These are phyloP conservation scores for Allomyces macrogynus DNA, from an alignment of 192 early-diverging fungal genomes.

Conservation along the genomic window DNA sequence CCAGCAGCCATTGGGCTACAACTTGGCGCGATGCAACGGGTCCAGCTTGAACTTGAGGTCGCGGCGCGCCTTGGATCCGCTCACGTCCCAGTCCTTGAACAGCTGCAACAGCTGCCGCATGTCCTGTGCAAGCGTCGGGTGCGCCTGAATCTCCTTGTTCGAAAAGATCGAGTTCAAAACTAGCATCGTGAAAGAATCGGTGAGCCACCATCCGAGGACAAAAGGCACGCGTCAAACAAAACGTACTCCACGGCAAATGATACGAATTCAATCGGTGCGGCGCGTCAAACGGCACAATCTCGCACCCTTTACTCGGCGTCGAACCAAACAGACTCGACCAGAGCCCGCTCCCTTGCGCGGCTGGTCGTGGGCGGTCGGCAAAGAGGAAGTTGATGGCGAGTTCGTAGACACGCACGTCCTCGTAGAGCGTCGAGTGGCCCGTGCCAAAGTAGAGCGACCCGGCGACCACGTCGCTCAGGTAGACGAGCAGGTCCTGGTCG, in stretches of 20 bases:
- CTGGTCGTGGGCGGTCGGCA: neutral
- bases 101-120: constrained; percentile 39
- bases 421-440: constrained; percentile 87
- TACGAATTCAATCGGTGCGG: constrained; percentile 64
- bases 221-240: neutral
- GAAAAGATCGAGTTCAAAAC: constrained; percentile 59
- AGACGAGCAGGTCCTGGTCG: constrained; percentile 70
- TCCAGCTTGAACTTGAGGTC: constrained; percentile 87
- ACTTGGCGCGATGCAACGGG: constrained; percentile 40
- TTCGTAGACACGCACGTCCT: constrained; percentile 67
- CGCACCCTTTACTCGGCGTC: neutral
- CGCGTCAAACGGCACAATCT: constrained; percentile 28
- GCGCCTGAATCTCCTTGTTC: constrained; percentile 36
- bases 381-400: constrained; percentile 26
- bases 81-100: constrained; percentile 60
- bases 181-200: no score
- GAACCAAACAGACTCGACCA: constrained; percentile 1
- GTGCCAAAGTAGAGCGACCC: constrained; percentile 71
- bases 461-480: constrained; percentile 65
- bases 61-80: constrained; percentile 39
- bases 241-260: constrained; percentile 70
- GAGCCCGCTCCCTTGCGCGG: neutral
- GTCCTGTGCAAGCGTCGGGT: constrained; percentile 35
- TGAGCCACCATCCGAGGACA: no score
- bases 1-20: no score